Base-by-base conservation (phyloP, 2,329 filamentous ascomycete species). In the Diaporthe velutina region DNA sequence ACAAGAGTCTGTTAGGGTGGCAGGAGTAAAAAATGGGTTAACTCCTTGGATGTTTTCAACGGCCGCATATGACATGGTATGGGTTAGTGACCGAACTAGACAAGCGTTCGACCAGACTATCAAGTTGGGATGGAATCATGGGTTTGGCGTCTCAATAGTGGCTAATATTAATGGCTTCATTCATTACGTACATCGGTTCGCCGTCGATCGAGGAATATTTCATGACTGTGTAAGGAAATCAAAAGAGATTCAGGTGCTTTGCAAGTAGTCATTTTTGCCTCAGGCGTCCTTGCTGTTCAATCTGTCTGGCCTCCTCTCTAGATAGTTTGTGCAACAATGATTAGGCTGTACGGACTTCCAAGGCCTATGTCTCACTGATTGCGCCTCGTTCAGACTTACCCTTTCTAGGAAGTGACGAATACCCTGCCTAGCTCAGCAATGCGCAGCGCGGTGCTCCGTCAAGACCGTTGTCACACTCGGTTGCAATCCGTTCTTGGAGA, bases 151-250 rank as follows among this genome's bases (percentile, higher is more conserved):
- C 61, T 52, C 30, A 38, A 25, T 67, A 52, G 45, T 52, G 61
- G 61, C 45, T 67, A 67, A 67, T 67, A 67, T 67, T 67, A 67
- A 67, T 67, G 61, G 40, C 19, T 48, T 66, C 45, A 38, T 52
- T 67, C 61, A 15, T 67, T 52, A 38, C 1, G 17, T 12, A 15
- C 13, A 38, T 38, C 3, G 4, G 3, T 38, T 1, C n/a, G 3
- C 7, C 25, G 13, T 22, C 15, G 3, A 17, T 25, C 12, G 8
- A 33, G 6, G 28, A 52, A 9, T 6, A 25, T 25, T 13, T 35
- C 6, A 19, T 19, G 13, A 17, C 22, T n/a, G 30, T 8, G 25
- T 30, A 7, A 22, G n/a, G n/a, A 5, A 28, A 19, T 15, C 40
- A 19, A 10, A n/a, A 25, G 19, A 7, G 9, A 40, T 4, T 5